phyloP scores from a whole-genome alignment of 768 basidiomycete genomes.

The Trametes cubensis region DNA sequence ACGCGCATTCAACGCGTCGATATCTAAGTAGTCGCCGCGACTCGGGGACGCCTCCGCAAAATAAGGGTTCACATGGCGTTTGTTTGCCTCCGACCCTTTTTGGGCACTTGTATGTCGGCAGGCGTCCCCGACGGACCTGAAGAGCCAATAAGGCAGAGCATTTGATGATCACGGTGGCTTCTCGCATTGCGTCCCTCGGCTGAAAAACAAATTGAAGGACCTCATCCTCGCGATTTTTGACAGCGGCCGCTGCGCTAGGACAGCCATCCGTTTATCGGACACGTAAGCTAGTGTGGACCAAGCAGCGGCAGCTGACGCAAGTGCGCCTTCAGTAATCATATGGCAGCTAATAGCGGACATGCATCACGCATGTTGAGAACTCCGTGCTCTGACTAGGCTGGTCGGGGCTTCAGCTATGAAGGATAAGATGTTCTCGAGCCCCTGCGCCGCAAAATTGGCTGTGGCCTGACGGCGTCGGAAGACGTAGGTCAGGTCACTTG shows the following conservation, averaged over 20 bases:
- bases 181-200: neutral
- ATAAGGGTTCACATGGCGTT: constrained; percentile 9
- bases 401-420: neutral
- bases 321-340: constrained; percentile 3
- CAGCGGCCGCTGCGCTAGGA: neutral
- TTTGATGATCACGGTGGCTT: constrained; percentile 1
- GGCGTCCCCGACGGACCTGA: neutral
- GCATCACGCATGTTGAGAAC: neutral
- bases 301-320: constrained; percentile 1
- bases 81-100: constrained; percentile 10
- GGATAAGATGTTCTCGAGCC: constrained; percentile 11
- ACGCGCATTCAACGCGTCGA: neutral
- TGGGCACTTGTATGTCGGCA: constrained; percentile 11
- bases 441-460: neutral
- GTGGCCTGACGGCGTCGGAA: neutral
- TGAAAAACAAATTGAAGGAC: constrained; percentile 2
- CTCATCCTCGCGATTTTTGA: neutral
- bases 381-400: constrained; percentile 5
- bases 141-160: constrained; percentile 6
- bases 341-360: neutral
- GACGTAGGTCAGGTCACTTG: constrained; percentile 3
- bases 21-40: neutral
- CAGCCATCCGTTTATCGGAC: constrained; percentile 1
- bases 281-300: neutral
- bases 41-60: neutral